Evolutionary conservation across 2,329 filamentous ascomycete species (phyloP).

Genomic region (Didymellaceae sp.): DNA sequence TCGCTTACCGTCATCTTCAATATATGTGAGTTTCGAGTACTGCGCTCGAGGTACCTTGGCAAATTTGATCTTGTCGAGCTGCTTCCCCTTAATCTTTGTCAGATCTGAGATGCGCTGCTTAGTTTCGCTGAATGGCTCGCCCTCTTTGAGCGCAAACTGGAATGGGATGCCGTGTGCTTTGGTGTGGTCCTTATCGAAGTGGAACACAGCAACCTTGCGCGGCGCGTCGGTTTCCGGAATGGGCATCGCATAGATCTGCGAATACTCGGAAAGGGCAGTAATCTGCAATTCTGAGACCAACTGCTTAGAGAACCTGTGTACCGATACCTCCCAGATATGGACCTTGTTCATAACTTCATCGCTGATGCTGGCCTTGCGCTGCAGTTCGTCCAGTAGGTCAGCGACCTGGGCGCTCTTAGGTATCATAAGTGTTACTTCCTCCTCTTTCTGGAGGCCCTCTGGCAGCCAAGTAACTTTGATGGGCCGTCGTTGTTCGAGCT

Average conservation of each 20-base stretch:
- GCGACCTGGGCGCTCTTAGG: slow-evolving; percentile 82
- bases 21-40: slow-evolving; percentile 80
- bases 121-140: slow-evolving; percentile 86
- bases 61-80: slow-evolving; percentile 98
- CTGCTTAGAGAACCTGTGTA: slow-evolving; percentile 83
- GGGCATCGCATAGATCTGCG: slow-evolving; percentile 79
- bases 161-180: slow-evolving; percentile 90
- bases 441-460: slow-evolving; percentile 92
- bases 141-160: slow-evolving; percentile 84
- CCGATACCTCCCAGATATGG: slow-evolving; percentile 82
- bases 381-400: slow-evolving; percentile 76
- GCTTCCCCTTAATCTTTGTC: slow-evolving; percentile 95
- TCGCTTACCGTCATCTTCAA: slow-evolving; percentile 78
- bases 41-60: slow-evolving; percentile 70
- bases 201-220: slow-evolving; percentile 82
- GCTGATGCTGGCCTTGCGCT: slow-evolving; percentile 80
- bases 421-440: slow-evolving; percentile 81
- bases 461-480: slow-evolving; percentile 84
- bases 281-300: slow-evolving; percentile 74
- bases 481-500: slow-evolving; percentile 90
- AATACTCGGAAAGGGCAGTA: slow-evolving; percentile 85
- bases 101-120: slow-evolving; percentile 93
- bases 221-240: slow-evolving; percentile 71
- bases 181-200: slow-evolving; percentile 88
- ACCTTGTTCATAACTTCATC: slow-evolving; percentile 77